These are phyloP conservation scores for Phytophthora multivora DNA, from an alignment of 352 stramenopile genomes.

Conservation along the genomic window DNA sequence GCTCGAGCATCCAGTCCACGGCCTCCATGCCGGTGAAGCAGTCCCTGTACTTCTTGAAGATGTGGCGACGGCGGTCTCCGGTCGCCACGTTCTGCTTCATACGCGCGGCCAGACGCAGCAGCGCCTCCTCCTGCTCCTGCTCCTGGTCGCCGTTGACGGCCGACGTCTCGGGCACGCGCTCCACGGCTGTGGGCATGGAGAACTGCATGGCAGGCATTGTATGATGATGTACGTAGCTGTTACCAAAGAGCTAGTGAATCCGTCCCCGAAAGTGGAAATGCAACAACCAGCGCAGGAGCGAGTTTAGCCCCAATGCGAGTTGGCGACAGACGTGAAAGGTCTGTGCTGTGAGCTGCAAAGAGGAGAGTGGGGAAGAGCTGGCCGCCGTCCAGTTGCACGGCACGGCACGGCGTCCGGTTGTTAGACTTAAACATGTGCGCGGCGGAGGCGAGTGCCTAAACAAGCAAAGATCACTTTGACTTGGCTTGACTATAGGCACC, in stretches of 20 bases:
- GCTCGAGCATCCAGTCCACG: constrained; percentile 87
- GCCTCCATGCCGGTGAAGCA: constrained; percentile 87
- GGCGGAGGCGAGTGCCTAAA: constrained; percentile 17
- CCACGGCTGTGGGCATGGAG: constrained; percentile 51
- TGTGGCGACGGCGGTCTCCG: constrained; percentile 66
- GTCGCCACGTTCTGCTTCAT: constrained; percentile 85
- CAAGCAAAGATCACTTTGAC: constrained; percentile 16
- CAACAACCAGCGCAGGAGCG: constrained; percentile 1
- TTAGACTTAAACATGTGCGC: constrained; percentile 23
- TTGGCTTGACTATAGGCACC: constrained; percentile 19
- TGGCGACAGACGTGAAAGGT: constrained; percentile 1
- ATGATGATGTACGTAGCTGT: neutral
- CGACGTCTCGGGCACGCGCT: constrained; percentile 56
- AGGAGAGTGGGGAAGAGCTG: constrained; percentile 31
- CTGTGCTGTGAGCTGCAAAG: constrained; percentile 29
- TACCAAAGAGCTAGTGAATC: neutral
- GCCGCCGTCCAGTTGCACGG: constrained; percentile 17
- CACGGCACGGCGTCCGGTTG: constrained; percentile 10
- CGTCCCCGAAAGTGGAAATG: constrained; percentile 28
- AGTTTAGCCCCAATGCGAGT: constrained; percentile 9
- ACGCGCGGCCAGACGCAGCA: constrained; percentile 69
- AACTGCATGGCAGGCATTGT: constrained; percentile 32
- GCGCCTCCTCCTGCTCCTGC: constrained; percentile 66
- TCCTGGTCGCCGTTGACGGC: constrained; percentile 42
- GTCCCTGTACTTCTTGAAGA: constrained; percentile 85